Conservation (phyloP, 805 yeast genomes). For the Wickerhamiella lipophila region DNA sequence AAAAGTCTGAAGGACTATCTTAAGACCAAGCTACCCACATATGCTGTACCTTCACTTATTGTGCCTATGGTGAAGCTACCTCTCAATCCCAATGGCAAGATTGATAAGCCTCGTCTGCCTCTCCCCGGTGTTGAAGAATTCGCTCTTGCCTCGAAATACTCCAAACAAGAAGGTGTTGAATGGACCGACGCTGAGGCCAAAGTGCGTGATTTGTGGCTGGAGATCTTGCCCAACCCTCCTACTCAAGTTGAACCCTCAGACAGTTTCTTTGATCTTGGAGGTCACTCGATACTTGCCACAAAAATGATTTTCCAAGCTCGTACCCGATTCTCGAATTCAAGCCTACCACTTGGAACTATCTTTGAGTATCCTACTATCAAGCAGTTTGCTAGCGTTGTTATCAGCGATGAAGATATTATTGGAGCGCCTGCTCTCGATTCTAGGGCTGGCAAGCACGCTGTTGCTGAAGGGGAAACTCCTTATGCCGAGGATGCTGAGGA, state of each 20-base stretch:
- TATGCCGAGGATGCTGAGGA: constrained; percentile 67
- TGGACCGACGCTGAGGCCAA: constrained; percentile 54
- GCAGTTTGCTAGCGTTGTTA: constrained; percentile 63
- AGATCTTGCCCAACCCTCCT: constrained; percentile 74
- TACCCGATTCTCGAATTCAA: constrained; percentile 53
- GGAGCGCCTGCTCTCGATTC: constrained; percentile 34
- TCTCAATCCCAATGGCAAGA: constrained; percentile 94
- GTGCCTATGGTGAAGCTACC: constrained; percentile 82
- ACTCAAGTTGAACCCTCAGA: constrained; percentile 64
- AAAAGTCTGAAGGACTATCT: constrained; percentile 71
- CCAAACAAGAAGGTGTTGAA: constrained; percentile 28
- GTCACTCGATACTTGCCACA: constrained; percentile 94
- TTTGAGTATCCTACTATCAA: constrained; percentile 81
- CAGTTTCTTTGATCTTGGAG: constrained; percentile 94
- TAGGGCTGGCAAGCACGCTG: constrained; percentile 18
- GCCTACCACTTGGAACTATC: constrained; percentile 78
- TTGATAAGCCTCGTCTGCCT: constrained; percentile 93
- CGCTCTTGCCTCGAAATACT: constrained; percentile 51
- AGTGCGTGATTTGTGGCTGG: constrained; percentile 74
- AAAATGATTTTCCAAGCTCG: constrained; percentile 90
- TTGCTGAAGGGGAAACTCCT: constrained; percentile 18
- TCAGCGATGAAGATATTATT: constrained; percentile 29
- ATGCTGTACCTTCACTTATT: constrained; percentile 85
- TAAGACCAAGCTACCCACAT: constrained; percentile 78
- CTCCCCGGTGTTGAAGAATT: constrained; percentile 86